Conservation (phyloP, 768 basidiomycete species). For the Tricholoma matsutake region DNA sequence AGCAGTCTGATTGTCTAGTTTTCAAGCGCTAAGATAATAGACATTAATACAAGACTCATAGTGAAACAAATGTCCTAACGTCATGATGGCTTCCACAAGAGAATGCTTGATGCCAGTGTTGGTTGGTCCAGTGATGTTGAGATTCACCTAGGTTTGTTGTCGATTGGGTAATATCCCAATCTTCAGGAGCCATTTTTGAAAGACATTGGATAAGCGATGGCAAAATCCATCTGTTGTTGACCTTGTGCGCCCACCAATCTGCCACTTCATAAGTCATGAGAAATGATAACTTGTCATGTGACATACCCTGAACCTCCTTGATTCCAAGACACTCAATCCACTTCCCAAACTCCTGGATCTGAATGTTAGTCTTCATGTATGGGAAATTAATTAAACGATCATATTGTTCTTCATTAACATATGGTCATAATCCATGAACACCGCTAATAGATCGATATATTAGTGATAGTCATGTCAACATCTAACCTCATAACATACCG, state of each 20-base stretch:
- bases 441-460: slow-evolving; percentile 3
- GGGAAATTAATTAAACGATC: slow-evolving; percentile 15
- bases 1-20: not conserved
- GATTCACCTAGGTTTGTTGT: slow-evolving; percentile 21
- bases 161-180: slow-evolving; percentile 18
- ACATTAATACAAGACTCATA: not conserved
- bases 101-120: slow-evolving; percentile 15
- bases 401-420: slow-evolving; percentile 9
- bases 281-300: not conserved
- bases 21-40: not conserved
- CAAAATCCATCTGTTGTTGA: slow-evolving; percentile 19
- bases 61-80: not conserved
- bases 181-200: slow-evolving; percentile 11
- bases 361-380: slow-evolving; percentile 10
- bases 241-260: slow-evolving; percentile 25
- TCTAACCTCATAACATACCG: slow-evolving; percentile 1
- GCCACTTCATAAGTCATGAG: not conserved
- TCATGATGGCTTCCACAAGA: slow-evolving; percentile 16
- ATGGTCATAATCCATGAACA: slow-evolving; percentile 5
- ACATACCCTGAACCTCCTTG: slow-evolving; percentile 13
- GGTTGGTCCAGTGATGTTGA: slow-evolving; percentile 21
- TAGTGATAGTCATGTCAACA: not conserved
- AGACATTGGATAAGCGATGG: slow-evolving; percentile 20
- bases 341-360: slow-evolving; percentile 6
- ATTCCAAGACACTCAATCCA: slow-evolving; percentile 1